These are phyloP conservation scores for Paracorniculantispora psalliotae DNA, from an alignment of 2,329 filamentous ascomycete genomes.

Conservation along the genomic window DNA sequence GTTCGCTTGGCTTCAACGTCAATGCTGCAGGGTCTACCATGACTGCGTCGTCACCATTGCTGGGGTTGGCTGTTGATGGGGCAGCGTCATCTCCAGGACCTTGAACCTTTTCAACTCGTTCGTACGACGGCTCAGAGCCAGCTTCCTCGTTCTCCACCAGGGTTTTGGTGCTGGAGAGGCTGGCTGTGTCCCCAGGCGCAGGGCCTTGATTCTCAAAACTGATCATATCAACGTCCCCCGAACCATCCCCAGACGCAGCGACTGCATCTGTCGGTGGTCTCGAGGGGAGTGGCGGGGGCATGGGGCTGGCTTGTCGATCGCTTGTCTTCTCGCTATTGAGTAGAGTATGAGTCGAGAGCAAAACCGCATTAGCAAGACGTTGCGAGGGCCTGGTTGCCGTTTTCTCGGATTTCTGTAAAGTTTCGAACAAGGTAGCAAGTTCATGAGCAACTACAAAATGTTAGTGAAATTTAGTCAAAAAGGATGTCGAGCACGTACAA, in stretches of 20 bases:
- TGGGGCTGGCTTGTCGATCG: conserved; percentile 20
- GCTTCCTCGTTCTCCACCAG: conserved; percentile 42
- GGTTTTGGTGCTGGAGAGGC: conserved; percentile 47
- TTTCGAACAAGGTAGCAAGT: conserved; percentile 63
- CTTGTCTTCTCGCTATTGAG: conserved; percentile 27
- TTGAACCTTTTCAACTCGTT: conserved; percentile 26
- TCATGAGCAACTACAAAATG: conserved; percentile 62
- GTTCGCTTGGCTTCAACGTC: background rate
- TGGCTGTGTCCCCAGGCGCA: conserved; percentile 35
- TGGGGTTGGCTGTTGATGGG: background rate
- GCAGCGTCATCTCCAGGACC: conserved; percentile 19
- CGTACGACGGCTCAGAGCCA: conserved; percentile 29
- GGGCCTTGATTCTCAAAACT: conserved; percentile 28
- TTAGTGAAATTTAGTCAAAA: conserved; percentile 35
- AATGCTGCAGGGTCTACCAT: conserved; percentile 18
- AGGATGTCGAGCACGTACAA: conserved; percentile 58
- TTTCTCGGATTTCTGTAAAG: conserved; percentile 60
- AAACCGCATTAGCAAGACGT: conserved; percentile 73
- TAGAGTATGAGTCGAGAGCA: conserved; percentile 50
- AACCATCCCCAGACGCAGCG: conserved; percentile 14
- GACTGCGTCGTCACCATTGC: conserved; percentile 17
- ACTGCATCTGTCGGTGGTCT: conserved; percentile 40
- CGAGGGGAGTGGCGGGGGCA: conserved; percentile 47
- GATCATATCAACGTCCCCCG: conserved; percentile 31
- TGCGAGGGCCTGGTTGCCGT: conserved; percentile 65